phyloP scores from a whole-genome alignment of 2,329 filamentous ascomycete genomes.

The Aspergillus intermedius region DNA sequence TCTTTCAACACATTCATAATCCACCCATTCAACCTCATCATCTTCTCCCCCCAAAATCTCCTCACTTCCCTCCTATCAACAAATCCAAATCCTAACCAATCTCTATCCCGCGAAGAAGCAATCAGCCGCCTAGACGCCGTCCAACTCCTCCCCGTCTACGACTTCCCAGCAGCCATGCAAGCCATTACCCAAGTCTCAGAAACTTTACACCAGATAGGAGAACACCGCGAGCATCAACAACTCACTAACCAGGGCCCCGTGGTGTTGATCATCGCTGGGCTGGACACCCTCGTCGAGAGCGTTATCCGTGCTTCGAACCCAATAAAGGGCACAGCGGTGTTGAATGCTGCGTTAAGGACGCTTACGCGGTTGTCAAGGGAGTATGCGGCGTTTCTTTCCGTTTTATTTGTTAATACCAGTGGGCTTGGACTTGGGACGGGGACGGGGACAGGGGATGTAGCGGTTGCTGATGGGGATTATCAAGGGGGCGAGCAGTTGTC shows the following conservation, averaged over 20 bases:
- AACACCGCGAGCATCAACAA: conserved; percentile 1
- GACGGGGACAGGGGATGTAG: not conserved
- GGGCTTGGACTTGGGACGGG: conserved; percentile 18
- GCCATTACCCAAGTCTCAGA: conserved; percentile 27
- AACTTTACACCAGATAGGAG: conserved; percentile 14
- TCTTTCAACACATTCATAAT: conserved; percentile 28
- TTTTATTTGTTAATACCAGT: conserved; percentile 33
- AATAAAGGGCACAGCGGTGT: conserved; percentile 25
- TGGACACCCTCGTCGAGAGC: conserved; percentile 31
- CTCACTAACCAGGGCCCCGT: conserved; percentile 3
- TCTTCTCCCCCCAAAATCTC: conserved; percentile 25
- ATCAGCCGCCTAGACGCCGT: conserved; percentile 26
- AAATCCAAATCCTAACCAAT: not conserved
- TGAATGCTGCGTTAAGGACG: conserved; percentile 26
- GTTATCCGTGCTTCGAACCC: conserved; percentile 34
- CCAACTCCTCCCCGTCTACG: conserved; percentile 27
- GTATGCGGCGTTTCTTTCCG: conserved; percentile 22
- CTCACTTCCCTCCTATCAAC: conserved; percentile 20
- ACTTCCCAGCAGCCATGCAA: conserved; percentile 22
- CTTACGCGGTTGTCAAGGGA: conserved; percentile 28
- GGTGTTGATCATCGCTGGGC: conserved; percentile 29
- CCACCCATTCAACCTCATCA: conserved; percentile 22
- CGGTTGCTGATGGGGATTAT: not conserved
- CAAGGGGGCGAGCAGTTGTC: not conserved
- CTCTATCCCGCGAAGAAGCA: conserved; percentile 22